A percentile compares a stretch with the other conserved stretches of the same genome.
These are phyloP conservation scores for Astrothelium subdiscretum DNA, from an alignment of 495 filamentous ascomycete species.

Conservation along the genomic window DNA sequence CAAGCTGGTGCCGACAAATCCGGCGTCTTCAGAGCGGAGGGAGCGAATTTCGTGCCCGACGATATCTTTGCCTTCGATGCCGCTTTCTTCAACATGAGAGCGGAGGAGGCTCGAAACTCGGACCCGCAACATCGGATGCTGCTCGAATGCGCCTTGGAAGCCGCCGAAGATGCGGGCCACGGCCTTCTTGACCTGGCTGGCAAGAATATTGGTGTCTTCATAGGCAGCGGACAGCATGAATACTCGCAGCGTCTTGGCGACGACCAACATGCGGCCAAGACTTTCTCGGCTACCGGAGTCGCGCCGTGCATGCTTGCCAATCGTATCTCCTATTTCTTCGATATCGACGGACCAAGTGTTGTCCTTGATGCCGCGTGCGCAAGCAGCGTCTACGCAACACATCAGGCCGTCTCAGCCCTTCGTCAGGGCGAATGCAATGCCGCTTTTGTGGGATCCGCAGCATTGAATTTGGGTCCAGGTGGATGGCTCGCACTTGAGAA, in stretches of 20 bases:
- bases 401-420: background rate
- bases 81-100: slow-evolving; percentile 7
- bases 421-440: background rate
- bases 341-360: slow-evolving; percentile 37
- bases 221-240: background rate
- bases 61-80: slow-evolving; percentile 5
- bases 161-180: slow-evolving; percentile 13
- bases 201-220: background rate
- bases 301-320: slow-evolving; percentile 35
- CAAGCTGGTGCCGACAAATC: slow-evolving; percentile 8
- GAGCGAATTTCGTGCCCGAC: background rate
- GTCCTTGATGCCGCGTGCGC: slow-evolving; percentile 45
- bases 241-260: background rate
- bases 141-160: slow-evolving; percentile 4
- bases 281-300: background rate
- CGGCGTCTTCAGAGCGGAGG: background rate
- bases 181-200: background rate
- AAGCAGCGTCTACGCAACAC: slow-evolving; percentile 8
- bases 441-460: background rate
- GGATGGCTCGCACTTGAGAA: background rate
- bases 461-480: background rate
- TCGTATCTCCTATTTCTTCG: slow-evolving; percentile 38
- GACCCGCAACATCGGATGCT: slow-evolving; percentile 9
- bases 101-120: slow-evolving; percentile 2
- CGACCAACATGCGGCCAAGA: background rate